A percentile compares a stretch with the other conserved stretches of the same genome.
phyloP scores from a whole-genome alignment of 1,284 basidiomycete species.

The Coniferiporia sulphurascens region DNA sequence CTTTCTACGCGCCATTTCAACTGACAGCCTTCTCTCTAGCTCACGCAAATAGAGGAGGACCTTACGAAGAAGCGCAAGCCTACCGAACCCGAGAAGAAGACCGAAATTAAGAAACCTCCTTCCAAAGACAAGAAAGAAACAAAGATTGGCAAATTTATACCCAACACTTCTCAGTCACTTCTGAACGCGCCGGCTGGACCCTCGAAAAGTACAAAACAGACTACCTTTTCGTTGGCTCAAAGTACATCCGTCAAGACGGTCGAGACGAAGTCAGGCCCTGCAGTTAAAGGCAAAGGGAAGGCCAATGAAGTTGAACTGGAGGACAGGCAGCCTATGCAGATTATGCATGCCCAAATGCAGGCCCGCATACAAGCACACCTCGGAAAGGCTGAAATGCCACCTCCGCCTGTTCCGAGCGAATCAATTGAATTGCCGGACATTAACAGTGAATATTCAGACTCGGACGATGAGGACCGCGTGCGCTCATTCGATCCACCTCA shows the following conservation, averaged over 20 bases:
- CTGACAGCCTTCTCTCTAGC: conserved; percentile 18
- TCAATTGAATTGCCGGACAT: conserved; percentile 90
- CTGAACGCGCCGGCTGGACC: conserved; percentile 26
- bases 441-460: conserved; percentile 93
- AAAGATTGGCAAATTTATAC: conserved; percentile 31
- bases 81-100: conserved; percentile 53
- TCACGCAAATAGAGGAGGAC: conserved; percentile 49
- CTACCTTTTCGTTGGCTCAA: conserved; percentile 13
- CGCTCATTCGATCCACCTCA: conserved; percentile 68
- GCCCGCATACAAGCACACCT: conserved; percentile 36
- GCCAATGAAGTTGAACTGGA: conserved; percentile 44
- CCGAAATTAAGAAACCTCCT: conserved; percentile 51
- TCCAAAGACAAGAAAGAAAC: conserved; percentile 41
- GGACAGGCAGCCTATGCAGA: conserved; percentile 48
- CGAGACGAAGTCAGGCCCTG: conserved; percentile 28
- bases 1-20: conserved; percentile 1
- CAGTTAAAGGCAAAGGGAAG: conserved; percentile 41
- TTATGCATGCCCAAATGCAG: conserved; percentile 60
- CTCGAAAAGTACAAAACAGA: conserved; percentile 27
- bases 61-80: conserved; percentile 65
- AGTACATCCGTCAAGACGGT: conserved; percentile 23
- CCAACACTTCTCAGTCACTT: conserved; percentile 24
- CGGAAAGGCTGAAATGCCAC: conserved; percentile 44
- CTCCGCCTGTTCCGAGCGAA: conserved; percentile 54
- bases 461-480: conserved; percentile 79